These are phyloP conservation scores for Nemania sp. DNA, from an alignment of 2,329 filamentous ascomycete species.

Conservation along the genomic window DNA sequence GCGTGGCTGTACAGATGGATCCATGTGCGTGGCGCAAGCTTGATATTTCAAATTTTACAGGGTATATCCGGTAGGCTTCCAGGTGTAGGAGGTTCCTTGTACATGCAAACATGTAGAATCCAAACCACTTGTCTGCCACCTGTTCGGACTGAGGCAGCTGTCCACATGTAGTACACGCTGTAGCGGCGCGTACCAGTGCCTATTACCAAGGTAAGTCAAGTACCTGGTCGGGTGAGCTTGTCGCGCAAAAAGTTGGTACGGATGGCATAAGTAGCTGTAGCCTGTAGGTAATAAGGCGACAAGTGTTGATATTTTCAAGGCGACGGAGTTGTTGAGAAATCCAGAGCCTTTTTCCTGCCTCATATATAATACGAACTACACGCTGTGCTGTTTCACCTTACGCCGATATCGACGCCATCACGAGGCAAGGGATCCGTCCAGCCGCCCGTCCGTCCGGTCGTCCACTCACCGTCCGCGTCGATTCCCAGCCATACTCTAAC, in stretches of 20 bases:
- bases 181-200: constrained; percentile 4
- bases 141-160: constrained; percentile 1
- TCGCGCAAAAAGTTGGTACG: constrained; percentile 33
- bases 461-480: not conserved
- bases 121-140: not conserved
- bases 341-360: not conserved
- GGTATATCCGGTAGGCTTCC: too few relatives aligned
- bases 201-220: too few relatives aligned
- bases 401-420: too few relatives aligned
- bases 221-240: constrained; percentile 25
- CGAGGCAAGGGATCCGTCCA: constrained; percentile 6
- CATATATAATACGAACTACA: not conserved
- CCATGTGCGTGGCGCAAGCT: constrained; percentile 24
- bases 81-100: too few relatives aligned
- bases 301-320: constrained; percentile 3
- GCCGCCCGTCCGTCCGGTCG: not conserved
- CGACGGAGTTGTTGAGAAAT: constrained; percentile 8
- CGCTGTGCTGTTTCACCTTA: not conserved
- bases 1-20: too few relatives aligned
- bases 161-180: not conserved
- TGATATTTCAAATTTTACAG: too few relatives aligned
- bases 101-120: too few relatives aligned
- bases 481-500: not conserved
- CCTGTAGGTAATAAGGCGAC: too few relatives aligned
- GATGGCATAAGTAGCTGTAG: not conserved